Evolutionary conservation across 768 basidiomycete genomes (phyloP).

Genomic region (Rhizopogon vesiculosus): DNA sequence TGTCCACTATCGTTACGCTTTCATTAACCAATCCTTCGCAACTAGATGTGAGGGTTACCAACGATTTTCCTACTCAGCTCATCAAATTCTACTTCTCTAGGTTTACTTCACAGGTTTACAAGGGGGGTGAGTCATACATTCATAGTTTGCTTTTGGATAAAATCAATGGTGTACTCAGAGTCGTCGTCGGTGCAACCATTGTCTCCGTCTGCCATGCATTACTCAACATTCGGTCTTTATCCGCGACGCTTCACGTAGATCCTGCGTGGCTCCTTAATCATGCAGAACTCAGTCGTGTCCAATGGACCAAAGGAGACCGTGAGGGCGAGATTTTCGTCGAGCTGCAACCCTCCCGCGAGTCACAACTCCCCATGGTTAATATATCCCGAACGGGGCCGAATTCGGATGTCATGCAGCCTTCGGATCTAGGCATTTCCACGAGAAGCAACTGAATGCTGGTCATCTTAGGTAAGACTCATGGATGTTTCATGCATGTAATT

Average conservation of each 20-base stretch:
- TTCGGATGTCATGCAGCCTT: neutral
- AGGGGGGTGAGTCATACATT: neutral
- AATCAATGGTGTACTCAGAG: neutral
- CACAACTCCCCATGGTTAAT: neutral
- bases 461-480: neutral
- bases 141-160: neutral
- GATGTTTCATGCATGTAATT: neutral
- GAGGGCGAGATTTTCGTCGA: slow-evolving; percentile 26
- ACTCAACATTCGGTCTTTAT: slow-evolving; percentile 34
- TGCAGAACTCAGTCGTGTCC: slow-evolving; percentile 37
- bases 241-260: slow-evolving; percentile 32
- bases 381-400: too few species aligned
- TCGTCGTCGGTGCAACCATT: neutral
- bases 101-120: neutral
- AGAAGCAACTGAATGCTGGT: neutral
- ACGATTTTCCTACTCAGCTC: neutral
- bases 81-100: neutral
- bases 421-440: neutral
- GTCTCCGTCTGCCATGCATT: slow-evolving; percentile 30
- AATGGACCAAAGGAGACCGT: slow-evolving; percentile 28
- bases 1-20: slow-evolving; percentile 1
- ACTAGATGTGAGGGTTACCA: neutral
- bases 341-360: too few species aligned
- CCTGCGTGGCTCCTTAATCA: slow-evolving; percentile 37
- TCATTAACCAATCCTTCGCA: neutral